These are phyloP conservation scores for Oehlia diaphana DNA, from an alignment of 192 early-diverging fungal species.

Conservation along the genomic window DNA sequence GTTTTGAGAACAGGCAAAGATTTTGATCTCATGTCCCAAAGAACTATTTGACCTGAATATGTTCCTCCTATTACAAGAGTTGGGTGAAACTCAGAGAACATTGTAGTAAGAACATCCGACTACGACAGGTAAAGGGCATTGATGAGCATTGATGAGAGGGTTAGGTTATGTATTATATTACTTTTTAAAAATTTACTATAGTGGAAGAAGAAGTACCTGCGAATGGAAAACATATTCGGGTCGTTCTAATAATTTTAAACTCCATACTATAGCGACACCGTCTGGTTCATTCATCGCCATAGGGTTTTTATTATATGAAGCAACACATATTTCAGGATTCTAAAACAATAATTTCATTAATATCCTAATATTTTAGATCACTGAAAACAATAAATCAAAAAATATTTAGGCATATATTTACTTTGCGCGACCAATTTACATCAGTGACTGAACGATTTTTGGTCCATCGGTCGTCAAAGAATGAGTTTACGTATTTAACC, in stretches of 20 bases:
- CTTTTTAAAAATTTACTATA: background rate
- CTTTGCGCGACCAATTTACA: slow-evolving; percentile 86
- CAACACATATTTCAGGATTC: slow-evolving; percentile 86
- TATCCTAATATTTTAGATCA: background rate
- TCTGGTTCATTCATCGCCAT: slow-evolving; percentile 86
- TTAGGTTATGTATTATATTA: background rate
- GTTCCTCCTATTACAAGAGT: slow-evolving; percentile 92
- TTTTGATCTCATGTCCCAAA: slow-evolving; percentile 97
- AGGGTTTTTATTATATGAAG: slow-evolving; percentile 91
- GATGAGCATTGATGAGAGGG: background rate
- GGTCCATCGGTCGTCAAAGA: slow-evolving; percentile 81
- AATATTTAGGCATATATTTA: slow-evolving; percentile 28
- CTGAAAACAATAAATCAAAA: background rate
- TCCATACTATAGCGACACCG: slow-evolving; percentile 96
- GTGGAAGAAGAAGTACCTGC: slow-evolving; percentile 47
- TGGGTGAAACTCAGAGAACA: slow-evolving; percentile 92
- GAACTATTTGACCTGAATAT: slow-evolving; percentile 95
- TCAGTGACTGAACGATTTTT: slow-evolving; percentile 92
- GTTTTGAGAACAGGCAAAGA: slow-evolving; percentile 89
- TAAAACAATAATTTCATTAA: slow-evolving; percentile 29
- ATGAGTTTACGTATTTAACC: slow-evolving; percentile 69
- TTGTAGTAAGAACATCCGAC: slow-evolving; percentile 86
- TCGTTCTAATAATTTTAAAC: slow-evolving; percentile 78
- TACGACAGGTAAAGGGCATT: slow-evolving; percentile 24
- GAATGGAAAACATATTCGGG: slow-evolving; percentile 96